Base-by-base conservation (phyloP, 2,329 filamentous ascomycete genomes). In the Diaporthe eres region DNA sequence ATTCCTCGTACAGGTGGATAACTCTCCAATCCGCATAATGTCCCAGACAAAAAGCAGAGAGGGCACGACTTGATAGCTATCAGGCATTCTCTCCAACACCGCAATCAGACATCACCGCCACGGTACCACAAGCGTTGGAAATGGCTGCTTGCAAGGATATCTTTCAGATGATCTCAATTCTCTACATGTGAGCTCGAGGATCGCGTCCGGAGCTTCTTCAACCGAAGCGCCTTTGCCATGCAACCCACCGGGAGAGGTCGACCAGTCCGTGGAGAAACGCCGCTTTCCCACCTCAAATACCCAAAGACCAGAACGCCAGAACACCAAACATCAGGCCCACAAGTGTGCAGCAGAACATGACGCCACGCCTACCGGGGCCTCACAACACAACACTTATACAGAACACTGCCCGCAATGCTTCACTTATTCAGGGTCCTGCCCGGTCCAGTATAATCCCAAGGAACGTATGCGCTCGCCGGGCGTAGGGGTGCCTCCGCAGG, bases 211-310 rank as follows among this genome's bases (percentile, higher is more conserved):
- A 19, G 4, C 31, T 22, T 70, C n/a, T 42, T 17, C 34, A 34
- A 31, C 34, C 49, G 34, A 28, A 42, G 25, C 65, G 65, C 34
- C 65, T 9, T 22, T 70, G 17, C 34, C 49, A 70, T 76, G 79
- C 80, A 67, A 44, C 42, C 31, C 47, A 47, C 13, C 10, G 28
- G n/a, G 22, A 70, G n/a, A 55, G 5, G 58, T 42, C 22, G 25
- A 25, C 71, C 47, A 60, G 47, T 19, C 47, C 34, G 28, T 34
- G 4, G 1, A 39, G 37, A 12, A 39, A 65, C 25, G 37, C 49
- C 25, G 34, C 37, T 5, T 42, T 47, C 3, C 47, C 34, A 39
- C 19, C 58, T 61, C 49, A 73, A 34, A 63, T 25, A 13, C 47
- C 37, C 17, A 31, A 44, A 39, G 47, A 55, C 71, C 58, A 73